Evolutionary conservation across 2,329 filamentous ascomycete genomes (phyloP), one percentile per base, ranked within the genome.

Genomic region (Venturia carpophila): DNA sequence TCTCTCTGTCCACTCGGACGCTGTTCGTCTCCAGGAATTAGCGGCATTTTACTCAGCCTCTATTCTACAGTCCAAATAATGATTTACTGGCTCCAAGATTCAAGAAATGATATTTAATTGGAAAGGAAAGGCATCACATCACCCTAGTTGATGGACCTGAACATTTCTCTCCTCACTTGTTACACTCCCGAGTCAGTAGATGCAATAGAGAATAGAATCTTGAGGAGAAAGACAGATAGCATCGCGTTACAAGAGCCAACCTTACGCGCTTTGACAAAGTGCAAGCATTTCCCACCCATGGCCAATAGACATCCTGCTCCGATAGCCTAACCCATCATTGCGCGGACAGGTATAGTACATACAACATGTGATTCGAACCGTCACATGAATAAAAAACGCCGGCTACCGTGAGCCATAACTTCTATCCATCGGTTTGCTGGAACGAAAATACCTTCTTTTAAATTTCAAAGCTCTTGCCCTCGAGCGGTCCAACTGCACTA

Each of bases 401-500:
- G n/a, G 52, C 52, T 13, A 58, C 52, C 30, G 15, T 39, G 37
- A 37, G 52, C n/a, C 52, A 19, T 58, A 37, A 37, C 52, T 17
- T 58, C 52, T 58, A 37, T 56, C n/a, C 52, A 58, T 37, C 19
- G 27, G 37, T 39, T 13, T 4, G 47, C 47, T n/a, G 27, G 19
- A 37, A 11, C 30, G 47, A 27, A 27, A 11, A 52, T 52, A 17
- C 10, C 60, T 21, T 30, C 41, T 6, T 27, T 52, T 37, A 63
- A 21, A 63, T 52, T 21, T 63, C 61, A 63, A 52, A 63, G 24
- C 61, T 63, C 61, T 63, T 63, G 17, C 61, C 61, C 42, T 63
- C 61, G 24, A 63, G 15, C 2, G 63, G 63, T 34, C n/a, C 27
- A 17, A 64, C 49, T 27, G 34, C 63, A 21, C 64, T 56, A 10